Evolutionary conservation across 2,329 filamentous ascomycete species (phyloP).

Genomic region (Rachicladosporium sp.): DNA sequence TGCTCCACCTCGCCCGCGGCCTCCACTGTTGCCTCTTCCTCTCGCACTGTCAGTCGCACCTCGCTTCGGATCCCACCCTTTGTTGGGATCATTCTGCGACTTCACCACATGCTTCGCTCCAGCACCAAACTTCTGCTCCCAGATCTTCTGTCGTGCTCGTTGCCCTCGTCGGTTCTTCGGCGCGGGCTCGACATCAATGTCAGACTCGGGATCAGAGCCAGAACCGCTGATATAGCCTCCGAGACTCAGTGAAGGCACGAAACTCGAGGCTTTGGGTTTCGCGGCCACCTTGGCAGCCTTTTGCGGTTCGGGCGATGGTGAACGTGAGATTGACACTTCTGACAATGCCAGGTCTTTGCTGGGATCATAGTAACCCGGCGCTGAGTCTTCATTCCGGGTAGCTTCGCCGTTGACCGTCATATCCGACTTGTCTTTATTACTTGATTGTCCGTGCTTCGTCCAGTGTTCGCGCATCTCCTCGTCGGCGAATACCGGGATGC

Average conservation of each 20-base stretch:
- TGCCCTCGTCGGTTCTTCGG: slow-evolving; percentile 69
- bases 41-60: slow-evolving; percentile 33
- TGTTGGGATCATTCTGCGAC: slow-evolving; percentile 29
- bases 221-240: slow-evolving; percentile 69
- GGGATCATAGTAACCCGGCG: no score
- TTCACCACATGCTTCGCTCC: slow-evolving; percentile 55
- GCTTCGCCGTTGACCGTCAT: no score
- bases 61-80: slow-evolving; percentile 46
- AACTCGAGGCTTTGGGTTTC: slow-evolving; percentile 40
- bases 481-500: no score
- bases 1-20: slow-evolving; percentile 2
- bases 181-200: slow-evolving; percentile 36
- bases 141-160: slow-evolving; percentile 63
- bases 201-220: slow-evolving; percentile 51
- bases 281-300: neutral
- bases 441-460: no score
- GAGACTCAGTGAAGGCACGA: slow-evolving; percentile 63
- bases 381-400: no score
- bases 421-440: no score
- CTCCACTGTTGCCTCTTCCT: slow-evolving; percentile 10
- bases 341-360: no score
- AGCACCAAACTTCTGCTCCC: slow-evolving; percentile 66
- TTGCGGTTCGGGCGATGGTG: slow-evolving; percentile 2
- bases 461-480: no score
- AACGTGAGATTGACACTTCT: no score